These are phyloP conservation scores for Alliaria petiolata DNA, from an alignment of 345 rosid genomes.

Conservation along the genomic window DNA sequence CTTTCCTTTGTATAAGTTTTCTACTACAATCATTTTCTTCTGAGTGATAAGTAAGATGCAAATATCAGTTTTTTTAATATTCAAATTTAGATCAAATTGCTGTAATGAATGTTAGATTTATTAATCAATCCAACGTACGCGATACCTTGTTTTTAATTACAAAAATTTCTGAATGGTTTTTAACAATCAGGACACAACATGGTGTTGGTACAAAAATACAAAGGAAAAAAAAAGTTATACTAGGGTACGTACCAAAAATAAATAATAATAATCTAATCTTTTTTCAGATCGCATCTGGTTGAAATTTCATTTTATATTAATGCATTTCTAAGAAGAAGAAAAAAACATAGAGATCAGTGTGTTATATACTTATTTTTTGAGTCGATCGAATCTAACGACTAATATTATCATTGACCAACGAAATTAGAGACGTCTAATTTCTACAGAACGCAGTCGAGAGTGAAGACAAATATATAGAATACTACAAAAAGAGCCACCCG, in stretches of 20 bases:
- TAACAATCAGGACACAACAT: constrained; percentile 7
- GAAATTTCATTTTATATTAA: not conserved
- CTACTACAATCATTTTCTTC: not conserved
- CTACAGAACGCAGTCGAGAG: constrained; percentile 6
- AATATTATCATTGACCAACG: constrained; percentile 12
- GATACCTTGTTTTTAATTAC: not conserved
- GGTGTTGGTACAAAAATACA: not conserved
- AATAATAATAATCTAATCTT: not conserved
- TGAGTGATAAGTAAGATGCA: not conserved
- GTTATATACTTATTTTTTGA: not conserved
- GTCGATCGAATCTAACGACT: constrained; percentile 2
- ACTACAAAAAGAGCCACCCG: not conserved
- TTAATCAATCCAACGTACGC: not conserved
- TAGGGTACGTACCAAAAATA: not conserved
- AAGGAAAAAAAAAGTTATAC: not conserved
- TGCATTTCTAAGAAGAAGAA: not conserved
- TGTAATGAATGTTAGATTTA: not conserved
- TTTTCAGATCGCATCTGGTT: constrained; percentile 16
- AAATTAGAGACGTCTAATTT: not conserved
- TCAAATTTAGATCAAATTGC: not conserved
- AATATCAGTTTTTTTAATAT: not conserved
- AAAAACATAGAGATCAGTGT: not conserved
- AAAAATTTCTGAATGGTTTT: not conserved
- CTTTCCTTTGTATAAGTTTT: not conserved
- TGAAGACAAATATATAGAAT: constrained; percentile 17